Percentiles rank a stretch among this genome's conserved stretches.
phyloP scores from a whole-genome alignment of 441 rosid species.

The Croton setiger region DNA sequence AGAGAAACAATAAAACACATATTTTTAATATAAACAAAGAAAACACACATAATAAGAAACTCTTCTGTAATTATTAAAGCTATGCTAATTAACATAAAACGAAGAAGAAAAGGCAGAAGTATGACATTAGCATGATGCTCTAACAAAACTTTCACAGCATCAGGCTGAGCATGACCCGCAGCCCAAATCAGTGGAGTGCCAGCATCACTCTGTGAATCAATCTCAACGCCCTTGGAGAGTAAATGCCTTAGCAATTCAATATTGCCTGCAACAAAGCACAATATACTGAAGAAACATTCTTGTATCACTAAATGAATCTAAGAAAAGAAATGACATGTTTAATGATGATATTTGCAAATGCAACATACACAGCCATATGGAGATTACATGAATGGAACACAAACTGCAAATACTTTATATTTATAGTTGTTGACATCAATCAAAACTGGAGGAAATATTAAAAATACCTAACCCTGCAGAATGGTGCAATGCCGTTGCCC shows the following conservation, averaged over 20 bases:
- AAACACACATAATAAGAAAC: neutral
- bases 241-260: conserved; percentile 59
- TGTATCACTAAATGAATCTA: neutral
- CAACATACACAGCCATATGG: neutral
- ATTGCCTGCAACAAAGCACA: conserved; percentile 47
- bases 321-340: neutral
- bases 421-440: neutral
- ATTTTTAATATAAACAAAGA: neutral
- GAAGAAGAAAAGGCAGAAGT: conserved; percentile 8
- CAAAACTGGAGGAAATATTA: neutral
- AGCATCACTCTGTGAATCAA: conserved; percentile 82
- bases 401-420: conserved; percentile 1
- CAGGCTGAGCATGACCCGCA: conserved; percentile 80
- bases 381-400: neutral
- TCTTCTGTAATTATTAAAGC: neutral
- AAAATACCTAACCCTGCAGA: conserved; percentile 73
- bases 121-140: conserved; percentile 74
- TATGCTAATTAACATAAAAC: neutral
- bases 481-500: conserved; percentile 88
- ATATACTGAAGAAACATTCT: neutral
- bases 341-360: neutral
- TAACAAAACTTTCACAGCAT: conserved; percentile 67
- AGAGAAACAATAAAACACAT: conserved; percentile 6
- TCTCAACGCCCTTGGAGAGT: conserved; percentile 58
- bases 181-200: conserved; percentile 95